phyloP scores from a whole-genome alignment of 78 protist species.

The Tieghemostelium lacteum region DNA sequence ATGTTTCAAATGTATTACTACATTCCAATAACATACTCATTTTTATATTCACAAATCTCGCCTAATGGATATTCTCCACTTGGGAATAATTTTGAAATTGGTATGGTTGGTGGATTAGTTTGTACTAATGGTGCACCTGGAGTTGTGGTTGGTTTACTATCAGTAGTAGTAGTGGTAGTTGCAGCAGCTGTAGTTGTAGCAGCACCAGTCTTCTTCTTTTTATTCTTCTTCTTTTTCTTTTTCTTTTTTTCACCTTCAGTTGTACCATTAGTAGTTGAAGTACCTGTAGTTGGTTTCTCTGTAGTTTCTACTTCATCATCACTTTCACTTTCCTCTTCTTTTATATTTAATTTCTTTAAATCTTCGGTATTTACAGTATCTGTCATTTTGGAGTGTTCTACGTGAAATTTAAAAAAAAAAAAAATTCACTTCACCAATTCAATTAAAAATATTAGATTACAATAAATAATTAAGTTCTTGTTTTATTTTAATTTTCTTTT shows the following conservation, averaged over 20 bases:
- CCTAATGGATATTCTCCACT: slow-evolving; percentile 55
- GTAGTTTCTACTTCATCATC: slow-evolving; percentile 12
- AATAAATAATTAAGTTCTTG: too few species aligned
- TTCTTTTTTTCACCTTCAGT: slow-evolving; percentile 14
- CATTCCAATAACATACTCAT: slow-evolving; percentile 12
- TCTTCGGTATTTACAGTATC: too few species aligned
- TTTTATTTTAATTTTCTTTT: too few species aligned
- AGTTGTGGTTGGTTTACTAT: background rate
- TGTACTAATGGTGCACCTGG: slow-evolving; percentile 2
- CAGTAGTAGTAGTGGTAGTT: background rate
- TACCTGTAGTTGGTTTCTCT: background rate
- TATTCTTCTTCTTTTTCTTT: slow-evolving; percentile 72
- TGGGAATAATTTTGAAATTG: slow-evolving; percentile 46
- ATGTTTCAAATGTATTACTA: background rate
- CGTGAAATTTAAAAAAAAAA: too few species aligned
- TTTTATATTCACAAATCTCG: slow-evolving; percentile 44
- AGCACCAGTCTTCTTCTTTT: slow-evolving; percentile 42
- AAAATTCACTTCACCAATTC: too few species aligned
- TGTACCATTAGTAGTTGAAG: slow-evolving; percentile 3
- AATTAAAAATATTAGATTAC: too few species aligned
- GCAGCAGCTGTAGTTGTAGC: slow-evolving; percentile 15
- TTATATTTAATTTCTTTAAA: too few species aligned
- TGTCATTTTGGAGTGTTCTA: too few species aligned
- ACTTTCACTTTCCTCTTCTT: slow-evolving; percentile 22
- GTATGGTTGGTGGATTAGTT: slow-evolving; percentile 76